phyloP scores from a whole-genome alignment of 2,329 filamentous ascomycete species.

The Tetracladium maxilliforme region DNA sequence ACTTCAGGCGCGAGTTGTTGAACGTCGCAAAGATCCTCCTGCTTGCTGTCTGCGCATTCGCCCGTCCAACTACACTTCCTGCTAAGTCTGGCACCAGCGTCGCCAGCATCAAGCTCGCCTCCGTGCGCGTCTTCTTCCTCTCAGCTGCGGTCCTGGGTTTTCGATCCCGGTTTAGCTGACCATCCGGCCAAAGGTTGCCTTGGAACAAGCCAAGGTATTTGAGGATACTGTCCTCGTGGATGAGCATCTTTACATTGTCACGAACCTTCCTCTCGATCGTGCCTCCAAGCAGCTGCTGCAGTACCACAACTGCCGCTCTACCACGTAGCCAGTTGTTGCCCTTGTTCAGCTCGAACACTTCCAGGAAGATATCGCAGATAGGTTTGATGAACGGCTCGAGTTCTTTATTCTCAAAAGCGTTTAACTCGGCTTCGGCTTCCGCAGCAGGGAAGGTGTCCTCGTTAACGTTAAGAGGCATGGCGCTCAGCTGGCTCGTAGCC shows the following conservation, averaged over 20 bases:
- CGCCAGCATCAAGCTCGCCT: conserved; percentile 78
- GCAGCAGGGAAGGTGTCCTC: conserved; percentile 37
- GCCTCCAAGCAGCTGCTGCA: conserved; percentile 88
- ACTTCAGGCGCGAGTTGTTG: conserved; percentile 87
- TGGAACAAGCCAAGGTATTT: conserved; percentile 62
- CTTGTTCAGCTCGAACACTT: conserved; percentile 85
- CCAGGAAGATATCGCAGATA: conserved; percentile 93
- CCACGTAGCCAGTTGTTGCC: conserved; percentile 97
- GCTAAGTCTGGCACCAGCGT: conserved; percentile 84
- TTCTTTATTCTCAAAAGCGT: conserved; percentile 82
- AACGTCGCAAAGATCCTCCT: conserved; percentile 78
- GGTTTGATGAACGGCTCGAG: conserved; percentile 94
- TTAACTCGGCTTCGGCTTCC: conserved; percentile 87
- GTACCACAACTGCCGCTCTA: conserved; percentile 84
- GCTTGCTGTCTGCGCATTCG: conserved; percentile 83
- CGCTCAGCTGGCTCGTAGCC: conserved; percentile 48
- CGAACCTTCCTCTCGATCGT: conserved; percentile 93
- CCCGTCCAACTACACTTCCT: conserved; percentile 80
- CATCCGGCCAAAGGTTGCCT: conserved; percentile 71
- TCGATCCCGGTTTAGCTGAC: conserved; percentile 30
- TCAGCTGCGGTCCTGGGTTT: conserved; percentile 52
- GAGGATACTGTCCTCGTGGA: conserved; percentile 66
- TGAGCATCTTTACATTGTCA: conserved; percentile 59
- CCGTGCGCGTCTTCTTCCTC: conserved; percentile 66
- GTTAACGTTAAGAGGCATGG: conserved; percentile 32